A percentile compares a stretch with the other conserved stretches of the same genome.
These are phyloP conservation scores for Ophiosphaerella korrae DNA, from an alignment of 2,329 filamentous ascomycete genomes.

Conservation along the genomic window DNA sequence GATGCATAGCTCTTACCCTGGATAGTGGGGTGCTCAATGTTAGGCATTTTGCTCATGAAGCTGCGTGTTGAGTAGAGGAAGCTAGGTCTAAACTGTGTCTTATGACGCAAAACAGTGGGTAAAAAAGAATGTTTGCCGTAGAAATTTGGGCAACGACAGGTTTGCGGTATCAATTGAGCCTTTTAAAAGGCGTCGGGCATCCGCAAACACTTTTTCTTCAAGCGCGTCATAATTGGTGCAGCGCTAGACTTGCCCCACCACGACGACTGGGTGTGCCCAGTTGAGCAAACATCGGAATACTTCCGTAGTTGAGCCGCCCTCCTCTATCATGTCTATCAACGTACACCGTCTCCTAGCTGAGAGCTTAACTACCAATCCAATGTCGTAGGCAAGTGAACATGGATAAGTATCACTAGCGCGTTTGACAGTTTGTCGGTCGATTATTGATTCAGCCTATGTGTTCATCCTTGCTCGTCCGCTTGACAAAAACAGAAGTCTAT, in stretches of 20 bases:
- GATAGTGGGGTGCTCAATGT: conserved; percentile 76
- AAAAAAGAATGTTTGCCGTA: neutral
- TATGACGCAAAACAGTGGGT: conserved; percentile 9
- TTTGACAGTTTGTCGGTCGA: too few relatives aligned
- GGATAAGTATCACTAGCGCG: too few relatives aligned
- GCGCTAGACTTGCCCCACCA: conserved; percentile 16
- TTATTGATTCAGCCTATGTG: too few relatives aligned
- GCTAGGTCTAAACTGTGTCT: neutral
- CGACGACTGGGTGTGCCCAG: conserved; percentile 15
- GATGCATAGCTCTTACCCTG: conserved; percentile 58
- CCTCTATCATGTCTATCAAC: too few relatives aligned
- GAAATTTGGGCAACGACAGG: conserved; percentile 27
- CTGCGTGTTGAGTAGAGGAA: neutral
- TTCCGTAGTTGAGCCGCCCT: neutral
- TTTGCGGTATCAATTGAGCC: conserved; percentile 21
- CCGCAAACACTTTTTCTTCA: conserved; percentile 18
- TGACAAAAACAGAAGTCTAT: too few relatives aligned
- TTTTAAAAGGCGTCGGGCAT: too few relatives aligned
- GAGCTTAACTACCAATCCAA: too few relatives aligned
- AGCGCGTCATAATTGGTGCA: conserved; percentile 28
- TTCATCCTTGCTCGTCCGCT: too few relatives aligned
- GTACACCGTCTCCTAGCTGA: too few relatives aligned
- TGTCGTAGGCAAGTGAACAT: too few relatives aligned
- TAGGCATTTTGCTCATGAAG: conserved; percentile 59
- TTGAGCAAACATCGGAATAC: conserved; percentile 10